A percentile compares a stretch with the other conserved stretches of the same genome.
Conservation (phyloP, 495 filamentous ascomycete genomes). For the Cladorrhinum samala region DNA sequence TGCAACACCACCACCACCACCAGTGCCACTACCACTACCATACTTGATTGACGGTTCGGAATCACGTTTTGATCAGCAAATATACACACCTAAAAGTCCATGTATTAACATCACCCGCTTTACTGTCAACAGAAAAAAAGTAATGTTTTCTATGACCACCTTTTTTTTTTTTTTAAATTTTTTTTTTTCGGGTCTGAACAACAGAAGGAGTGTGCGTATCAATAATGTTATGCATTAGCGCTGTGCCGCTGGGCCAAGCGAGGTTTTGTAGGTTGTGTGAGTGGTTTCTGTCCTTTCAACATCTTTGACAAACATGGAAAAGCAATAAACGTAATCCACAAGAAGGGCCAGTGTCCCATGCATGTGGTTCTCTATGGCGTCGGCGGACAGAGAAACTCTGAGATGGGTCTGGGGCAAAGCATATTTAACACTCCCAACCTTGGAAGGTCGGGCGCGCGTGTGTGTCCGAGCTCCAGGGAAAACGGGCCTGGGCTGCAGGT, state of each 20-base stretch:
- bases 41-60: no score
- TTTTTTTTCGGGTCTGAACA: neutral
- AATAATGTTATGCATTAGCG: constrained; percentile 4
- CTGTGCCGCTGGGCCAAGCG: neutral
- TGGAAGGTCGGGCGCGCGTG: neutral
- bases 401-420: neutral
- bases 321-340: no score
- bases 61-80: no score
- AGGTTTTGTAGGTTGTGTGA: neutral
- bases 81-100: no score
- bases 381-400: neutral
- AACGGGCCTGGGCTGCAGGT: neutral
- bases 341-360: no score
- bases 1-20: neutral
- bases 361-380: no score
- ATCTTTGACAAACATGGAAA: neutral
- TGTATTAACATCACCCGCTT: neutral
- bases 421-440: neutral
- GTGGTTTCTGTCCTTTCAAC: neutral
- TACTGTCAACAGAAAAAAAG: neutral
- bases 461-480: neutral
- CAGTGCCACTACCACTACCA: neutral
- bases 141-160: neutral
- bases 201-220: neutral
- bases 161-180: no score